Base-by-base conservation (phyloP, 352 stramenopile genomes). In the Globisporangium okanoganense region DNA sequence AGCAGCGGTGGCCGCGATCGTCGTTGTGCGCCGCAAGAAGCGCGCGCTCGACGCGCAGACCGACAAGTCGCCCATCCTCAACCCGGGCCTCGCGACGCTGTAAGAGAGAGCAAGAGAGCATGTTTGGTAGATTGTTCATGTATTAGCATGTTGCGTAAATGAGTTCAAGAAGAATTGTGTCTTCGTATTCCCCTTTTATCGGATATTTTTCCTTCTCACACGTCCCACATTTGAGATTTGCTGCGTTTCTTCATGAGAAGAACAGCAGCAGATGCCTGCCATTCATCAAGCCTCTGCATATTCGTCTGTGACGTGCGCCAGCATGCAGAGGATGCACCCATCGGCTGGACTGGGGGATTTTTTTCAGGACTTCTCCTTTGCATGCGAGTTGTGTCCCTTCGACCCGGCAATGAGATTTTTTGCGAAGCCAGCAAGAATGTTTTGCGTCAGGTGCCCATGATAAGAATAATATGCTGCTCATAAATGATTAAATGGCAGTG, bases 21-120 rank as follows among this genome's bases (percentile, higher is more conserved):
- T 76, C 10, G 62, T 75, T 4, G 51, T 67, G 29, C 69, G 66
- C 41, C 62, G 64, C 44, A 71, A 72, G 70, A 74, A 77, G 66
- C 58, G 58, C 13, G 29, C 61, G 56, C 61, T 77, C 7, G 70
- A 72, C 14, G 66, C 56, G 14, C 58, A 66, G 58, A 59, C 68
- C 2, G 61, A 70, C 51, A 75, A 72, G 58, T 54, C 66, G 53
- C 69, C 69, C 41, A 61, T 72, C 49, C 36, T 49, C 53, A 53
- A 59, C 51, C 29, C 31, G 16, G 25, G 54, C 3, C 66, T 62
- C 33, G 58, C 66, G 45, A 58, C 62, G 8, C 40, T 70, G 67
- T 70, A 68, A 58, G 9, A 41, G 35, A 41, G 35, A 41, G 35
- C 13, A 36, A 1, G 2, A 12, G 13, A 6, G 7, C 2, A n/a